Conservation (phyloP, 176 grass and related monocot genomes). For the Ananas comosus region DNA sequence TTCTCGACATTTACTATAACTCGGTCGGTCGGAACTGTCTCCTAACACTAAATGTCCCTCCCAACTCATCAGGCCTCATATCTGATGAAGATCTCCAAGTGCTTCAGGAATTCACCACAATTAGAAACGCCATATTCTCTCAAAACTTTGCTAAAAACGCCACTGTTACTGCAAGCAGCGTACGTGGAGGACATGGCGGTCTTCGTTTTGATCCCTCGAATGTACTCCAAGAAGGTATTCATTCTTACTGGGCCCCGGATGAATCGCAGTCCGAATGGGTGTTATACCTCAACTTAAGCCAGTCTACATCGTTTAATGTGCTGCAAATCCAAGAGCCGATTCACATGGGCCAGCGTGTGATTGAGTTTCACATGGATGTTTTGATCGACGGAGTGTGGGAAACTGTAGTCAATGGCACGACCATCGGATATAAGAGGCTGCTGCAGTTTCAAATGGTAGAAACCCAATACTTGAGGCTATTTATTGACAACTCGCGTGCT, state of each 20-base stretch:
- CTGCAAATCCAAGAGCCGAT: constrained; percentile 88
- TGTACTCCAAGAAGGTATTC: constrained; percentile 42
- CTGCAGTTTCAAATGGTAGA: constrained; percentile 35
- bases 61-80: constrained; percentile 73
- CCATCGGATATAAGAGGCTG: constrained; percentile 87
- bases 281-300: constrained; percentile 45
- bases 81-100: constrained; percentile 65
- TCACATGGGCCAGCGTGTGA: constrained; percentile 85
- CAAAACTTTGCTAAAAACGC: constrained; percentile 53
- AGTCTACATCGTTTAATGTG: constrained; percentile 52
- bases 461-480: constrained; percentile 45
- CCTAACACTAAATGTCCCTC: constrained; percentile 86
- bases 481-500: constrained; percentile 34
- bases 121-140: constrained; percentile 60
- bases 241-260: constrained; percentile 70
- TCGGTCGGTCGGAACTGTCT: constrained; percentile 94
- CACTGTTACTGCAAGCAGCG: constrained; percentile 46
- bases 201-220: constrained; percentile 57
- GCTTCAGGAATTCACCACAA: constrained; percentile 61
- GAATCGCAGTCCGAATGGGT: constrained; percentile 47
- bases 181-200: constrained; percentile 45
- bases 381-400: constrained; percentile 40
- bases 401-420: constrained; percentile 45
- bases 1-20: constrained; percentile 94
- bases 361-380: constrained; percentile 58